Base-by-base conservation (phyloP, 1,139 yeast species). In the Blastobotrys petasosporus region DNA sequence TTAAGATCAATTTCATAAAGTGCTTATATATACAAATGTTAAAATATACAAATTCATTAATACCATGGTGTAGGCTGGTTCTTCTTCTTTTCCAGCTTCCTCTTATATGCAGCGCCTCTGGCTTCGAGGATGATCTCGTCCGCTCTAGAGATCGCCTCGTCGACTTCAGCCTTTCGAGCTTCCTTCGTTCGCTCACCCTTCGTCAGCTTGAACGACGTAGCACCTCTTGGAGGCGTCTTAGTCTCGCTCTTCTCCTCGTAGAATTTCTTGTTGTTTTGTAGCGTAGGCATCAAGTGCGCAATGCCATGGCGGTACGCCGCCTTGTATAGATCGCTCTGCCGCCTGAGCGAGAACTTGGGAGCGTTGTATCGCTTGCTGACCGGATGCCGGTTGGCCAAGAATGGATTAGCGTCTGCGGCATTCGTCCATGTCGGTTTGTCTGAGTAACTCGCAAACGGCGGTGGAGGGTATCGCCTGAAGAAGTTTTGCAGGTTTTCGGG, bases 241-340 rank as follows among this genome's bases (percentile, higher is more conserved):
- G 75, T 71, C 41, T 75, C 71, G 63, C 82, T 85, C 65, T 85
- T 87, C 52, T 86, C 94, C 58, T 79, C 82, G 66, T 76, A 86
- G 77, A 88, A 86, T 65, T 74, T 75, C 72, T 82, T 83, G 58
- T 68, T 68, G 57, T 77, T 76, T 45, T 79, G 80, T 50, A 85
- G 66, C 31, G 82, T 78, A 15, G 97, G 98, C 61, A 92, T 71
- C 51, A 87, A 70, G 50, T 84, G 90, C 31, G 79, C 75, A 11
- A 92, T 71, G 28, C 97, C 97, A 59, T 77, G 85, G 58, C 83
- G 77, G 61, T 78, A 74, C 4, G 97, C 97, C 60, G 85, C 68
- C 67, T 90, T 90, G 73, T 75, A 88, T 46, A 92, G 69, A 56
- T 83, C 96, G 17, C 94, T 80, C 60, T 88, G 92, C 59, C 94